Conservation (phyloP, 805 yeast species). For the Candida yuanshanica region DNA sequence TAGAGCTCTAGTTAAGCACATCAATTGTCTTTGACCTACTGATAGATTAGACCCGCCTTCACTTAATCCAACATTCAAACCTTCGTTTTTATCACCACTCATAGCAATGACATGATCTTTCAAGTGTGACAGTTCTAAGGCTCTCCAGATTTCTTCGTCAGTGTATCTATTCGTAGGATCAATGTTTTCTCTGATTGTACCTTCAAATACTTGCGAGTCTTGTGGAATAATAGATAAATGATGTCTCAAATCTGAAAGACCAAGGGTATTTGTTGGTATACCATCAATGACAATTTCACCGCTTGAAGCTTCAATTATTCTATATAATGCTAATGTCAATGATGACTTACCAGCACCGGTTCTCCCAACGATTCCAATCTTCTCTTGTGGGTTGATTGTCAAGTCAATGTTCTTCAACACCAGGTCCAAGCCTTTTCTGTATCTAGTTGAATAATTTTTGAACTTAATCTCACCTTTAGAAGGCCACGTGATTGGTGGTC, state of each 20-base stretch:
- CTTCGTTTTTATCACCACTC: constrained; percentile 36
- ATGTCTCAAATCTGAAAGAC: constrained; percentile 72
- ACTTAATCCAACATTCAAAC: constrained; percentile 48
- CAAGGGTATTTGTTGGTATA: constrained; percentile 58
- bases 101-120: constrained; percentile 55
- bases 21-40: constrained; percentile 71
- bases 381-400: constrained; percentile 66
- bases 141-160: constrained; percentile 83
- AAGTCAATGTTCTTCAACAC: constrained; percentile 67
- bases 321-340: constrained; percentile 73
- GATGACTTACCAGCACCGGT: constrained; percentile 97
- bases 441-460: constrained; percentile 72
- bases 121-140: constrained; percentile 71
- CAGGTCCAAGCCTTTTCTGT: constrained; percentile 74
- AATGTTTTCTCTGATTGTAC: constrained; percentile 75
- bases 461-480: constrained; percentile 59
- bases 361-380: constrained; percentile 93
- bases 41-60: constrained; percentile 73
- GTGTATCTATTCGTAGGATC: constrained; percentile 69
- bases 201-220: constrained; percentile 89
- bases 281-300: constrained; percentile 75
- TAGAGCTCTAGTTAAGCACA: constrained; percentile 78
- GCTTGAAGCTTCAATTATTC: constrained; percentile 71
- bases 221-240: constrained; percentile 85
- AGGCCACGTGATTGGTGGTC: constrained; percentile 79